A percentile compares a stretch with the other conserved stretches of the same genome.
Evolutionary conservation across 2,329 filamentous ascomycete species (phyloP).

Genomic region (Blumeria hordei): DNA sequence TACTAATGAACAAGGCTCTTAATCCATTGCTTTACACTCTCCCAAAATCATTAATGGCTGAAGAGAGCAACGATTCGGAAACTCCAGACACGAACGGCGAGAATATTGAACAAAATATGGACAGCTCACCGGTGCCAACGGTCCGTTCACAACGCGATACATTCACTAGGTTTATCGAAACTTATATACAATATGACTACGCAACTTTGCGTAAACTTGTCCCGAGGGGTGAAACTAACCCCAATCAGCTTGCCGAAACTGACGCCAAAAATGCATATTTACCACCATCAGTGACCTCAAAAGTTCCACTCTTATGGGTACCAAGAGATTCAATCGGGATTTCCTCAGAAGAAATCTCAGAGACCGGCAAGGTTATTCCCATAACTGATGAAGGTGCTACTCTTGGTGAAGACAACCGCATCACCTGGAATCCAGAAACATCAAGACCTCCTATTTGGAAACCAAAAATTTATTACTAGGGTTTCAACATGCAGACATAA

Average conservation of each 20-base stretch:
- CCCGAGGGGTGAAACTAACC: slow-evolving; percentile 23
- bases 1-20: slow-evolving; percentile 48
- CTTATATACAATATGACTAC: slow-evolving; percentile 56
- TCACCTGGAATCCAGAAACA: slow-evolving; percentile 30
- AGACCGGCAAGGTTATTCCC: slow-evolving; percentile 45
- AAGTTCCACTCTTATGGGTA: slow-evolving; percentile 58
- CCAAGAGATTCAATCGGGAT: slow-evolving; percentile 52
- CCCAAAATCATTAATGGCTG: slow-evolving; percentile 44
- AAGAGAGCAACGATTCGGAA: slow-evolving; percentile 17
- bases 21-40: slow-evolving; percentile 55
- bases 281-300: slow-evolving; percentile 41
- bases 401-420: slow-evolving; percentile 44
- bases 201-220: slow-evolving; percentile 43
- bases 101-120: slow-evolving; percentile 7
- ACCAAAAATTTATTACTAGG: slow-evolving; percentile 21
- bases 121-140: slow-evolving; percentile 20
- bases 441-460: slow-evolving; percentile 33
- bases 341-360: slow-evolving; percentile 50
- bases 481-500: not conserved
- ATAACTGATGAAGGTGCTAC: slow-evolving; percentile 60
- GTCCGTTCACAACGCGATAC: slow-evolving; percentile 21
- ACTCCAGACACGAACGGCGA: slow-evolving; percentile 5
- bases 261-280: slow-evolving; percentile 45
- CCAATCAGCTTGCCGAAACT: slow-evolving; percentile 32
- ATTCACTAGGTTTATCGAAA: slow-evolving; percentile 46